Conservation (phyloP, 306 rosid genomes). For the Castanea mollissima region DNA sequence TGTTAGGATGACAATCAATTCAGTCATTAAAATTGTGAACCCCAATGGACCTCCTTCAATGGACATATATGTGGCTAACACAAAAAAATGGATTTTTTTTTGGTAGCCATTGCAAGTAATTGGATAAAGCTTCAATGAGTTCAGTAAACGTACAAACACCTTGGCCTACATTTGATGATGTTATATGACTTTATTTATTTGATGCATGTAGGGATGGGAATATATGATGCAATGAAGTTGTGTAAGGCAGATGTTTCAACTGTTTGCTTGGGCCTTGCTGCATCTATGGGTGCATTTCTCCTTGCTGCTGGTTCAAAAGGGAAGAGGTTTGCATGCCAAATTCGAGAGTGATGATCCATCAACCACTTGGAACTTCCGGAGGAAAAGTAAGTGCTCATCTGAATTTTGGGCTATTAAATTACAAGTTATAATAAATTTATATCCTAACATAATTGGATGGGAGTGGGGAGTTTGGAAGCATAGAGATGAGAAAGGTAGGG, state of each 20-base stretch:
- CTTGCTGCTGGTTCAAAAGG: conserved; percentile 90
- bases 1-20: not conserved
- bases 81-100: not conserved
- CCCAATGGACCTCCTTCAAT: not conserved
- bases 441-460: not conserved
- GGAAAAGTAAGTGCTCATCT: conserved; percentile 58
- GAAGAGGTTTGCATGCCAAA: conserved; percentile 98
- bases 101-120: not conserved
- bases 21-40: not conserved
- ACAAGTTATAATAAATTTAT: not conserved
- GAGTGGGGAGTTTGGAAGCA: not conserved
- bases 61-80: not conserved
- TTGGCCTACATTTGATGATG: not conserved
- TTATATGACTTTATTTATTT: conserved; percentile 22
- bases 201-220: conserved; percentile 77
- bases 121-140: not conserved
- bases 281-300: conserved; percentile 96
- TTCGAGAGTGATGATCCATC: conserved; percentile 93
- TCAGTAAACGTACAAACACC: conserved; percentile 4
- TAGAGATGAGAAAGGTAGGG: not conserved
- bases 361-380: conserved; percentile 80
- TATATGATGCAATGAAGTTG: conserved; percentile 95
- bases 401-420: not conserved
- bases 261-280: conserved; percentile 92
- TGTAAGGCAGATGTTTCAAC: conserved; percentile 97